A percentile compares a stretch with the other conserved stretches of the same genome.
Conservation (phyloP, 2,329 filamentous ascomycete genomes). For the Trichoderma polysporum region DNA sequence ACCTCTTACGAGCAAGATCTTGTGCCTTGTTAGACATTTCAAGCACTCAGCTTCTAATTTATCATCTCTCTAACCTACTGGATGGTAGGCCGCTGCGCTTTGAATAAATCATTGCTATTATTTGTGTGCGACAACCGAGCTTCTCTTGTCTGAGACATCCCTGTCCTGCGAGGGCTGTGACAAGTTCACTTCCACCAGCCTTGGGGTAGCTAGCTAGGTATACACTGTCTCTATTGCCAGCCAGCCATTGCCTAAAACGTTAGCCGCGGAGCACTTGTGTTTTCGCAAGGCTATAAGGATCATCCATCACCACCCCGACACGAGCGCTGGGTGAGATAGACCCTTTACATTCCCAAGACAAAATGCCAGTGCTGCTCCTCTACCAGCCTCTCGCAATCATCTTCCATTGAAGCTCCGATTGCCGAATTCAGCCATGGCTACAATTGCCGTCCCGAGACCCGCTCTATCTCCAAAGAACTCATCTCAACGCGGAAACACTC, state of each 20-base stretch:
- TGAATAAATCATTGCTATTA: neutral
- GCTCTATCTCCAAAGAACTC: conserved; percentile 45
- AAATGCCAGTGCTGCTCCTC: conserved; percentile 12
- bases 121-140: neutral
- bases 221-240: neutral
- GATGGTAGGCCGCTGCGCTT: neutral
- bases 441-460: conserved; percentile 53
- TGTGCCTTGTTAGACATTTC: neutral
- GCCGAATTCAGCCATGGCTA: conserved; percentile 46
- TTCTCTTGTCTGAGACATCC: neutral
- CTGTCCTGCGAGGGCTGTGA: neutral
- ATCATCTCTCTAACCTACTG: neutral
- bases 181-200: neutral
- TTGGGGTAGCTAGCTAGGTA: neutral
- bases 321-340: conserved; percentile 2
- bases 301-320: neutral
- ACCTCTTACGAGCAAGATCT: neutral
- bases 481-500: conserved; percentile 41
- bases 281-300: neutral
- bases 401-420: neutral
- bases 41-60: neutral
- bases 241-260: neutral
- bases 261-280: neutral
- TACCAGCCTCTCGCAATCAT: neutral
- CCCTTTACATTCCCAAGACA: neutral